phyloP scores from a whole-genome alignment of 2,329 filamentous ascomycete species.

The Botrytis byssoidea region DNA sequence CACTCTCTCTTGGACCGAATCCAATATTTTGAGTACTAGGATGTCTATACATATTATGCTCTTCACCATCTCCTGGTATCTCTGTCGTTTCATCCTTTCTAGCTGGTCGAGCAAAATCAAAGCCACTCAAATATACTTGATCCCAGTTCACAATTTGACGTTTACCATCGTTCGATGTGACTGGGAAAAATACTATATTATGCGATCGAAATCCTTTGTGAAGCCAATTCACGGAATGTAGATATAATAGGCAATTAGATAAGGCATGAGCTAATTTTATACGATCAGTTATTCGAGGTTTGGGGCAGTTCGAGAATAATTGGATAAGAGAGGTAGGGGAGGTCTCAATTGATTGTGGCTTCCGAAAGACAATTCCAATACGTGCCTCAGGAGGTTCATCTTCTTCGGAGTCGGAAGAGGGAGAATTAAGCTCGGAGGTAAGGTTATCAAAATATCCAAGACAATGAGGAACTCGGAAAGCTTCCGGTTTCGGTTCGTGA shows the following conservation, averaged over 20 bases:
- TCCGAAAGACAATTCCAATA: slow-evolving; percentile 55
- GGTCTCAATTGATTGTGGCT: slow-evolving; percentile 43
- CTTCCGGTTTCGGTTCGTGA: slow-evolving; percentile 48
- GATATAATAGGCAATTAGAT: slow-evolving; percentile 52
- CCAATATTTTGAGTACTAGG: slow-evolving; percentile 34
- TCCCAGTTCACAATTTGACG: slow-evolving; percentile 40
- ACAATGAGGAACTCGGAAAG: slow-evolving; percentile 51
- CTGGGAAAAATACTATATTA: slow-evolving; percentile 53
- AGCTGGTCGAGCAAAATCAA: slow-evolving; percentile 54
- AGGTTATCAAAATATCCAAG: slow-evolving; percentile 51
- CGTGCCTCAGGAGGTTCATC: slow-evolving; percentile 45
- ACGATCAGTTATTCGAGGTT: slow-evolving; percentile 52
- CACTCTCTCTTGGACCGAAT: slow-evolving; percentile 24
- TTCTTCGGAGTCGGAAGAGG: slow-evolving; percentile 35
- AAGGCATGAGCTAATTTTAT: slow-evolving; percentile 52
- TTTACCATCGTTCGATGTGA: slow-evolving; percentile 12
- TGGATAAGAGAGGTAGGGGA: slow-evolving; percentile 49
- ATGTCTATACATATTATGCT: slow-evolving; percentile 52
- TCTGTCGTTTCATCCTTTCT: slow-evolving; percentile 52
- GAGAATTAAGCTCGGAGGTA: slow-evolving; percentile 25
- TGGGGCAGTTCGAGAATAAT: slow-evolving; percentile 44
- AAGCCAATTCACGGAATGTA: slow-evolving; percentile 56
- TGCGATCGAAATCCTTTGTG: slow-evolving; percentile 57
- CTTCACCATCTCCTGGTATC: slow-evolving; percentile 45
- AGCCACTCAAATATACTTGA: slow-evolving; percentile 50